These are phyloP conservation scores for Fusarium mangiferae DNA, from an alignment of 2,329 filamentous ascomycete genomes.

Conservation along the genomic window DNA sequence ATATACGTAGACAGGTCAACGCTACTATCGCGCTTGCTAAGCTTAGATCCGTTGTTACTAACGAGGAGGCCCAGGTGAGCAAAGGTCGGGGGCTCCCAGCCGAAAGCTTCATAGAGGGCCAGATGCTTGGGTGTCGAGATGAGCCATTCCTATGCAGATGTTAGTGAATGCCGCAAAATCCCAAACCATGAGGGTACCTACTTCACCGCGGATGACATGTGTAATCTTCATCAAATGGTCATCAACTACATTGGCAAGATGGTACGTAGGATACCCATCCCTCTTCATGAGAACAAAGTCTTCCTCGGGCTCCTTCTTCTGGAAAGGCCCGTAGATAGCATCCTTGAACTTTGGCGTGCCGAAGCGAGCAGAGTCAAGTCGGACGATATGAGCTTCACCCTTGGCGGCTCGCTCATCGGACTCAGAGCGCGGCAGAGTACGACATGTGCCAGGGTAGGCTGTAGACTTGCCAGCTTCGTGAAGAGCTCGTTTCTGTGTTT, in stretches of 20 bases:
- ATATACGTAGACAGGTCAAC: constrained; percentile 64
- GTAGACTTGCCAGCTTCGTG: constrained; percentile 61
- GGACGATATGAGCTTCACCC: constrained; percentile 79
- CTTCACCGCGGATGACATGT: constrained; percentile 89
- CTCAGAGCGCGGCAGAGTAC: constrained; percentile 71
- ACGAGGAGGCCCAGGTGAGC: constrained; percentile 83
- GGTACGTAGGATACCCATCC: constrained; percentile 94
- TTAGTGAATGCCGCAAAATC: neutral
- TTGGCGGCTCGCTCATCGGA: constrained; percentile 75
- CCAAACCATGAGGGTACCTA: constrained; percentile 50
- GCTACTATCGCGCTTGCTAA: constrained; percentile 81
- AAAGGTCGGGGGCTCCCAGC: constrained; percentile 78
- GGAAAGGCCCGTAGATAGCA: constrained; percentile 78
- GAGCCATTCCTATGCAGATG: constrained; percentile 80
- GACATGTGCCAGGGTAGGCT: constrained; percentile 74
- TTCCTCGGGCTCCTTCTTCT: constrained; percentile 68
- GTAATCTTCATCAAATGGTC: constrained; percentile 96
- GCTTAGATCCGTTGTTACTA: constrained; percentile 74
- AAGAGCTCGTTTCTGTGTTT: constrained; percentile 71
- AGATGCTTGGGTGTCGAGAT: constrained; percentile 84
- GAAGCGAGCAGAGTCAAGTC: constrained; percentile 71
- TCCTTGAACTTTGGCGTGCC: constrained; percentile 75
- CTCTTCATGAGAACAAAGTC: constrained; percentile 92
- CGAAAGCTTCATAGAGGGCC: constrained; percentile 79
- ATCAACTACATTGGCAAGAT: constrained; percentile 96